Evolutionary conservation across 1,284 basidiomycete genomes (phyloP), one percentile per base, ranked within the genome.

Genomic region (Macrocybe sp.): DNA sequence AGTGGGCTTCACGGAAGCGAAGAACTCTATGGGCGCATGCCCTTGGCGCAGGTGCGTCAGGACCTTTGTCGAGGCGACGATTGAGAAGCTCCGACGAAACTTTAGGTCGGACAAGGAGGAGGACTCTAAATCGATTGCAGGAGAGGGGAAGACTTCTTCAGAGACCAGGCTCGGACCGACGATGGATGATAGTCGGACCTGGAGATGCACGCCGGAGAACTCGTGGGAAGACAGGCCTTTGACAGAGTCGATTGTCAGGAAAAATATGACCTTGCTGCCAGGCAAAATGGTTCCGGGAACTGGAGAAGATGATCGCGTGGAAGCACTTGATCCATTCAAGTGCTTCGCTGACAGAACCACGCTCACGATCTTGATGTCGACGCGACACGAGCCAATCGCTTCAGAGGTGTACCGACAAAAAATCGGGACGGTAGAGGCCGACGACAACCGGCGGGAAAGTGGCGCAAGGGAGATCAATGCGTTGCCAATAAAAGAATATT

Each of bases 331-430:
- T 43, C 76, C 70, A 58, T 74, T 75, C 47, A 72, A 68, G 62
- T 85, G 76, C 64, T 79, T 87, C 10, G 74, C 66, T 2, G 81
- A 70, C 54, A 80, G 64, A n/a, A 80, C 70, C 14, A 89, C 77
- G 53, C 81, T 88, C 50, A 85, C 77, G 44, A 91, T 76, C 65
- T 85, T 91, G 64, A 93, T 76, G 55, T 90, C 85, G 43, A 93
- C 75, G 12, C 89, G 80, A 68, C 92, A 96, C 33, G 90, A 92
- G 0, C 94, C 94, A 53, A 97, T 92, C 2, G 92, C 92, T 63
- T 96, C 93, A 45, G 91, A 79, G 1, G 93, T 96, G 62, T 94
- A 95, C 40, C 88, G 82, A 61, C 91, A 95, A 61, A 92, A 91
- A 61, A 97, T 94, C 2, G 92, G 91, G 9, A 90, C 80, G 1